Base-by-base conservation (phyloP, 169 alveolate species). In the Cryptosporidium ubiquitum region DNA sequence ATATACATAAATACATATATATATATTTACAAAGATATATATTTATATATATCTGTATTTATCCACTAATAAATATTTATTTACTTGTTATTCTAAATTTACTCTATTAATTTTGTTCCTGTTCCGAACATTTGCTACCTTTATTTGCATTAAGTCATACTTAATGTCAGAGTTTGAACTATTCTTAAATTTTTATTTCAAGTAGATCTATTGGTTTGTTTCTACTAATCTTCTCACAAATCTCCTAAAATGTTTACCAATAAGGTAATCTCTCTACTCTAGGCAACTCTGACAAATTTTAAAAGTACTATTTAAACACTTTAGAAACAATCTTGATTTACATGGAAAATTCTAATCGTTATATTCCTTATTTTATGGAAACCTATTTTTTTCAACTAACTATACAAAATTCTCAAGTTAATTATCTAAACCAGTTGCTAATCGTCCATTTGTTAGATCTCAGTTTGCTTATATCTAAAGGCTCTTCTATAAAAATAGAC, bases 341-440 rank as follows among this genome's bases (percentile, higher is more conserved):
- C 9, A 0, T 55, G 14, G 66, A 55, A 20, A 51, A 1, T 26
- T 0, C 10, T 9, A 26, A 26, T 23, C n/a, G 20, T 0, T 23
- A 3, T 55, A 55, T 6, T 55, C 3, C 0, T 0, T 64, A 64
- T 5, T 26, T 23, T 14, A 20, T n/a, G 2, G 3, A 14, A 64
- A 35, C 7, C n/a, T 2, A 33, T 18, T 35, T 0, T 55, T 55
- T 55, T 55, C 10, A n/a, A 55, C 35, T 55, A 55, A 55, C n/a
- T 55, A 23, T 55, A 23, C 37, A 64, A 35, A 33, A 64, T 12
- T 5, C 29, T 14, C 16, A 35, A 64, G 9, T 64, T 64, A 61
- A 79, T 42, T 79, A 79, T 29, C 89, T 57, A 31, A 79, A 79
- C 89, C 89, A 79, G 49, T 74, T 29, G 3, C 16, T 29, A 61